Percentiles rank a stretch among this genome's conserved stretches.
Conservation (phyloP, 352 stramenopile genomes). For the Globisporangium canariense region DNA sequence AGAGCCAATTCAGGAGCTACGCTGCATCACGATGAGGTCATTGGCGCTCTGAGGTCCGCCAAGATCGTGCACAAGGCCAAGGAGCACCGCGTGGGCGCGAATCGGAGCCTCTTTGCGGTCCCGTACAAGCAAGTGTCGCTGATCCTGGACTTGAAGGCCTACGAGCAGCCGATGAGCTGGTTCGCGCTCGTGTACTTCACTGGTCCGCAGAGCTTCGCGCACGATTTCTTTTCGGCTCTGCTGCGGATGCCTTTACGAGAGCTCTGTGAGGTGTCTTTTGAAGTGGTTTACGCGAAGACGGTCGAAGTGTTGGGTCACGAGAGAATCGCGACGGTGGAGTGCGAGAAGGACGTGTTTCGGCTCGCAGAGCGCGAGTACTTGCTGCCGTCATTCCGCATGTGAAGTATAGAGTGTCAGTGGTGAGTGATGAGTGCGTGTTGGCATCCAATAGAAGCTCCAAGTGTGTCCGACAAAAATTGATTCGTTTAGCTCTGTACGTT, state of each 20-base stretch:
- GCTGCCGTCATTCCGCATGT: conserved; percentile 22
- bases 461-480: too few species aligned
- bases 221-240: conserved; percentile 40
- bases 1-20: background rate
- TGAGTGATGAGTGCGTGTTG: background rate
- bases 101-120: conserved; percentile 49
- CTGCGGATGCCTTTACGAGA: conserved; percentile 43
- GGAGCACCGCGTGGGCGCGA: conserved; percentile 31
- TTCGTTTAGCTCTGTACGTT: too few species aligned
- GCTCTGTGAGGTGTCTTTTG: conserved; percentile 49
- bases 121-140: conserved; percentile 52
- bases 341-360: conserved; percentile 64
- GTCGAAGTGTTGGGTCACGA: conserved; percentile 29
- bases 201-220: conserved; percentile 51
- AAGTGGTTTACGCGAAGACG: conserved; percentile 41
- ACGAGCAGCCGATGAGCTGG: conserved; percentile 49
- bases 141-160: conserved; percentile 74
- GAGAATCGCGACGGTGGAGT: conserved; percentile 33
- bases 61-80: conserved; percentile 30
- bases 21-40: conserved; percentile 26
- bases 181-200: conserved; percentile 78
- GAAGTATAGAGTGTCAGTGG: background rate
- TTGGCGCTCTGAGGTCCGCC: conserved; percentile 34
- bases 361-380: conserved; percentile 46
- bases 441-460: background rate